A percentile compares a stretch with the other conserved stretches of the same genome.
Evolutionary conservation across 2,329 filamentous ascomycete species (phyloP).

Genomic region (Aaosphaeria pasadenensis): DNA sequence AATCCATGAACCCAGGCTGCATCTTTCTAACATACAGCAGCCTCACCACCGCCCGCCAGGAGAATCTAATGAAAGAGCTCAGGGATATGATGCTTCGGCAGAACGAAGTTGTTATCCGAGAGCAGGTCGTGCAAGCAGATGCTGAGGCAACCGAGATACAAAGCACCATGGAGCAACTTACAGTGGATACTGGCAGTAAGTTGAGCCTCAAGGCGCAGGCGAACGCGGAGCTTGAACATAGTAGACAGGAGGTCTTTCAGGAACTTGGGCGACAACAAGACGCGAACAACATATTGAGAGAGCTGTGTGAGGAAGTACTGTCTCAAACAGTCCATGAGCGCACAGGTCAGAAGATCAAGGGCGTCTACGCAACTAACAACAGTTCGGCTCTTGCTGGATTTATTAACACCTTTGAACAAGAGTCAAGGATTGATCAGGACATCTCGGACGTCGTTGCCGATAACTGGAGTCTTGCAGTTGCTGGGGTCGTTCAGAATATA

Average conservation of each 20-base stretch:
- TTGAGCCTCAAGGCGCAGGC: neutral
- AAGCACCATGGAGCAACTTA: neutral
- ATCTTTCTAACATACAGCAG: conserved; percentile 2
- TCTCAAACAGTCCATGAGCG: conserved; percentile 8
- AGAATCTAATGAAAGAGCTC: conserved; percentile 6
- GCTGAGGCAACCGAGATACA: conserved; percentile 1
- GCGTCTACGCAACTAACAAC: conserved; percentile 10
- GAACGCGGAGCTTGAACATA: neutral
- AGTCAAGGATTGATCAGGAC: conserved; percentile 8
- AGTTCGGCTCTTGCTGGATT: conserved; percentile 9
- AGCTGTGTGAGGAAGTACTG: conserved; percentile 4
- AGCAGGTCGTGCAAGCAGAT: conserved; percentile 2
- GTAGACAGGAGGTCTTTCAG: neutral
- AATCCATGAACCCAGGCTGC: neutral
- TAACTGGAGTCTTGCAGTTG: neutral
- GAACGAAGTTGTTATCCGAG: conserved; percentile 2
- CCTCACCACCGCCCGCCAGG: conserved; percentile 5
- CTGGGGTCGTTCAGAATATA: neutral
- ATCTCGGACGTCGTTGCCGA: conserved; percentile 3
- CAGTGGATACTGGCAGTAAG: neutral
- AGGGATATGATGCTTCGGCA: conserved; percentile 8
- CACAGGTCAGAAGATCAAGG: conserved; percentile 9
- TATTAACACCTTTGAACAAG: conserved; percentile 9
- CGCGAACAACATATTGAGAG: conserved; percentile 2
- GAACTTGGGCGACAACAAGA: neutral